Conservation (phyloP, 176 grass and related monocot species). For the sorghum (Sorghum bicolor) region DNA sequence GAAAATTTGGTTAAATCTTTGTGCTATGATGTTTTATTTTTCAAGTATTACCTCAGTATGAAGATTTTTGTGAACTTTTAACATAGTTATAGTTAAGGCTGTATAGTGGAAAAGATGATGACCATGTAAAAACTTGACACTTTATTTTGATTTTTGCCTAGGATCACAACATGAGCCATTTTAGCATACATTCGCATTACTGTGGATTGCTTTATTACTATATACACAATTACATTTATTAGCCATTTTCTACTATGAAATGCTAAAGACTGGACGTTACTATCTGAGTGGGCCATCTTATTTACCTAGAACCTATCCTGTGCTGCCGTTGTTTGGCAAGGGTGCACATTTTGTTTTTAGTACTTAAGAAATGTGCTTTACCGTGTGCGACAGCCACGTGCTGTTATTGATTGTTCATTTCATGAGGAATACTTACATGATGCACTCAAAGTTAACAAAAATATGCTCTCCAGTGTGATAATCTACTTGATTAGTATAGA, state of each 20-base stretch:
- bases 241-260: constrained; percentile 8
- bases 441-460: not conserved
- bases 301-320: not conserved
- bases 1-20: constrained; percentile 1
- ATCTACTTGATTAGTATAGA: not conserved
- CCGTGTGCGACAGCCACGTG: not conserved
- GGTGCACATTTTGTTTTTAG: not conserved
- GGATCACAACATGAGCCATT: not conserved
- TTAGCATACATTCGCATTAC: not conserved
- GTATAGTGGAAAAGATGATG: not conserved
- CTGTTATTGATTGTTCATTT: not conserved
- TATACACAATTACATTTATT: not conserved
- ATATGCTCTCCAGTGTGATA: not conserved
- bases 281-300: constrained; percentile 11
- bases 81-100: not conserved
- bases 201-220: not conserved
- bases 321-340: not conserved
- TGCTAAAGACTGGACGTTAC: not conserved
- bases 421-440: not conserved
- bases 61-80: not conserved
- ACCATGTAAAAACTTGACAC: not conserved
- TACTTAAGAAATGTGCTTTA: constrained; percentile 2
- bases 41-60: not conserved
- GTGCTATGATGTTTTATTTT: not conserved
- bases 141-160: not conserved